These are phyloP conservation scores for Colletotrichum horii DNA, from an alignment of 2,329 filamentous ascomycete genomes.

Conservation along the genomic window DNA sequence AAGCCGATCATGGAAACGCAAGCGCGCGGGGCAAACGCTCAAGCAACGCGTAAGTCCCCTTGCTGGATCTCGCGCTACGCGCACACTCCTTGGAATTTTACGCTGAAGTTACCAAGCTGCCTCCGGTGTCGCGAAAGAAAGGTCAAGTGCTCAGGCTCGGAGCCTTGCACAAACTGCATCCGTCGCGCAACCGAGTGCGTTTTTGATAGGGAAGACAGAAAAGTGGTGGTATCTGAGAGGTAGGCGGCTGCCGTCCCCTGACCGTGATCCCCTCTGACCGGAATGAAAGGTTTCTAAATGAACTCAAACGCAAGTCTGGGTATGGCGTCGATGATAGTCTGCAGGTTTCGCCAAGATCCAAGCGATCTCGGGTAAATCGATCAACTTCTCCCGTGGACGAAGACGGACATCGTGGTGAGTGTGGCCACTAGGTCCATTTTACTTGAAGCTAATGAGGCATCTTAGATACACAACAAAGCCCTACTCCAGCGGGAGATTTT, in stretches of 20 bases:
- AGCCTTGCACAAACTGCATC: slow-evolving; percentile 2
- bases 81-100: not conserved
- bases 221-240: slow-evolving; percentile 13
- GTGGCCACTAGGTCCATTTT: not conserved
- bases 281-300: not conserved
- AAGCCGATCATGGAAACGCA: not conserved
- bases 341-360: not conserved
- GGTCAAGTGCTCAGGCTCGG: slow-evolving; percentile 6
- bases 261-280: not conserved
- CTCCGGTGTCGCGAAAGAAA: slow-evolving; percentile 9
- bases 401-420: not conserved
- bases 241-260: not conserved
- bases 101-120: not conserved
- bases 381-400: not conserved
- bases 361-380: not conserved
- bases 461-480: not conserved
- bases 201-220: slow-evolving; percentile 14
- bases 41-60: not conserved
- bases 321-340: not conserved
- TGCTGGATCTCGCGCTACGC: not conserved
- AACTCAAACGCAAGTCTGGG: slow-evolving; percentile 10
- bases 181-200: slow-evolving; percentile 4
- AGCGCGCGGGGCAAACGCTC: not conserved
- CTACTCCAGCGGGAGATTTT: not conserved
- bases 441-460: not conserved